Base-by-base conservation (phyloP, 2,329 filamentous ascomycete genomes). In the Calonectria pseudoreteaudii region DNA sequence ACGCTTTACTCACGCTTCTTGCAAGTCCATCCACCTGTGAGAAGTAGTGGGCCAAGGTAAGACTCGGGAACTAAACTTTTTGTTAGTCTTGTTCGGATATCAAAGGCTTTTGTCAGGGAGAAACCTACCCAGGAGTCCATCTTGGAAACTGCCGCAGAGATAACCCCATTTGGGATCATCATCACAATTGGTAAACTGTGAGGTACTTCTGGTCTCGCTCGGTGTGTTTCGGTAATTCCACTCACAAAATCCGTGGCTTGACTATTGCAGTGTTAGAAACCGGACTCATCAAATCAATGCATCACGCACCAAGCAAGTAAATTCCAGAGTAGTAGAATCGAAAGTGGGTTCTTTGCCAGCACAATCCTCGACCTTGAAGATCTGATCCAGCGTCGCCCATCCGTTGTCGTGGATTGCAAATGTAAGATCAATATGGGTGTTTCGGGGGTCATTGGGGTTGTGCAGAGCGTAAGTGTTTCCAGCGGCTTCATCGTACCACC, bases 291-390 rank as follows among this genome's bases (percentile, higher is more conserved):
- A 56, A 47, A 13, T 18, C 26, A 13, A 2, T 13, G 11, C 5
- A 20, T 11, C 5, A 23, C 71, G n/a, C 50, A 73, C 74, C 52
- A 81, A 67, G 64, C 77, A 81, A n/a, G 71, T 74, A 52, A 79
- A 74, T 20, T 72, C 72, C 31, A 79, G 68, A 26, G 69, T 76
- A 2, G 73, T 60, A 4, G 73, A 31, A 34, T 80, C 78, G 66
- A 80, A 80, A 9, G 68, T 70, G 3, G 78, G 76, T 13, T 75
- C 71, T 16, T 75, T 75, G 44, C 78, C 77, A 10, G 70, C 44
- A 64, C 79, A 81, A 62, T 79, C 71, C 60, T 79, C 78, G 9
- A 81, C 71, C 53, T 77, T 75, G 71, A 80, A 81, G 30, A 81
- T 68, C 38, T 80, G 72, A 26, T 76, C 74, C 20, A 79, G 62